Evolutionary conservation across 2,329 filamentous ascomycete species (phyloP), one percentile per base, ranked within the genome.

Genomic region (Aureobasidium sp.): DNA sequence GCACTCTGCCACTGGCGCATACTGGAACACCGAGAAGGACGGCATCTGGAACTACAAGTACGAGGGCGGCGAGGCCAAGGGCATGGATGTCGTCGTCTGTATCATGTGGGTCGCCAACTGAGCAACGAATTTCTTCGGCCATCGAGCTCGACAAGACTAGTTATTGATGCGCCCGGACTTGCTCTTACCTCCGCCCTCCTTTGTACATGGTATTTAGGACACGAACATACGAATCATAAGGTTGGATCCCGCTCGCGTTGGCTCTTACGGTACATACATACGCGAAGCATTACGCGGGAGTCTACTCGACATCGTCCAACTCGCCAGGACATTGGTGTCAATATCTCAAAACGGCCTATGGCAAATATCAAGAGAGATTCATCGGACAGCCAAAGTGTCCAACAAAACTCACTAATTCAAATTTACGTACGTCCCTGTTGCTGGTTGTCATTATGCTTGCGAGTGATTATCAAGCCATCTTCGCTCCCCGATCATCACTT

Each of bases 31-130:
- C 77, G 90, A 91, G 79, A 90, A 88, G 76, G 89, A 94, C 71
- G 90, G 90, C 68, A 92, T 92, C 83, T 94, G 88, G 88, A 91
- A 85, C 69, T 91, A 88, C 79, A 94, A 94, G 80, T 93, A 86
- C 73, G 88, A 91, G 69, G 78, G 76, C 15, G 78, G 74, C 0
- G 78, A 79, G 68, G 75, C 71, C 62, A 79, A 77, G 72, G 79
- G 79, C 60, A 79, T 81, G 76, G 79, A 81, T 65, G 76, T 81
- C 63, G 78, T 81, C 44, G 74, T 81, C 33, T 75, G 71, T 60
- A 73, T 81, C 68, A 89, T 92, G 73, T 94, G 90, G 90, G 85
- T 94, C 67, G 85, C 83, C 53, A 80, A 89, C 68, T 88, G 77
- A 73, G 70, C 48, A n/a, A 40, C 9, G 12, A 9, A 17, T 17